These are phyloP conservation scores for Diatrype stigma DNA, from an alignment of 2,329 filamentous ascomycete species.

Conservation along the genomic window DNA sequence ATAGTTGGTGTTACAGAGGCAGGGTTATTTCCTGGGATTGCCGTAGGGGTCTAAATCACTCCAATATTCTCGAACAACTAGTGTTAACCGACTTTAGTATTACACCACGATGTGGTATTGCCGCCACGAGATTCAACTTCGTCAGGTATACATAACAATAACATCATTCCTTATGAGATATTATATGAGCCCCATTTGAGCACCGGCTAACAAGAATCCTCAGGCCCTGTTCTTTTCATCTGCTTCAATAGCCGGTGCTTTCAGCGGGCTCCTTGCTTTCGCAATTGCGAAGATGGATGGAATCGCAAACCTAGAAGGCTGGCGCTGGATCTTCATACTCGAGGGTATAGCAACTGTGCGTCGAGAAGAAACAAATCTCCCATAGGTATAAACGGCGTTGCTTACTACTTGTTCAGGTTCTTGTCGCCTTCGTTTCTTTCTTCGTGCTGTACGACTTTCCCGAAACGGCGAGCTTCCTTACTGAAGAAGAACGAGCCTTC, in stretches of 20 bases:
- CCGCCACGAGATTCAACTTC: slow-evolving; percentile 50
- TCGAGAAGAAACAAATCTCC: neutral
- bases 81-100: slow-evolving; percentile 29
- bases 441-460: slow-evolving; percentile 79
- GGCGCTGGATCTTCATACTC: slow-evolving; percentile 65
- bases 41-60: slow-evolving; percentile 15
- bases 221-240: slow-evolving; percentile 76
- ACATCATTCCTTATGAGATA: no score
- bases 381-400: no score
- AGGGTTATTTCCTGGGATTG: slow-evolving; percentile 29
- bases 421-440: slow-evolving; percentile 64
- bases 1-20: slow-evolving; percentile 24
- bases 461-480: slow-evolving; percentile 71
- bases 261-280: slow-evolving; percentile 68
- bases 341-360: slow-evolving; percentile 65
- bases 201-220: neutral
- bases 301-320: slow-evolving; percentile 53
- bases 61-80: neutral
- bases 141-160: slow-evolving; percentile 28
- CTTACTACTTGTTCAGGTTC: slow-evolving; percentile 17
- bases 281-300: slow-evolving; percentile 68
- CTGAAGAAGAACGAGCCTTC: slow-evolving; percentile 64
- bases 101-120: slow-evolving; percentile 58
- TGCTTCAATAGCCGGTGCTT: slow-evolving; percentile 73
- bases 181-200: no score